phyloP scores from a whole-genome alignment of 139 green algal genomes.

The Tetraselmis chui region DNA sequence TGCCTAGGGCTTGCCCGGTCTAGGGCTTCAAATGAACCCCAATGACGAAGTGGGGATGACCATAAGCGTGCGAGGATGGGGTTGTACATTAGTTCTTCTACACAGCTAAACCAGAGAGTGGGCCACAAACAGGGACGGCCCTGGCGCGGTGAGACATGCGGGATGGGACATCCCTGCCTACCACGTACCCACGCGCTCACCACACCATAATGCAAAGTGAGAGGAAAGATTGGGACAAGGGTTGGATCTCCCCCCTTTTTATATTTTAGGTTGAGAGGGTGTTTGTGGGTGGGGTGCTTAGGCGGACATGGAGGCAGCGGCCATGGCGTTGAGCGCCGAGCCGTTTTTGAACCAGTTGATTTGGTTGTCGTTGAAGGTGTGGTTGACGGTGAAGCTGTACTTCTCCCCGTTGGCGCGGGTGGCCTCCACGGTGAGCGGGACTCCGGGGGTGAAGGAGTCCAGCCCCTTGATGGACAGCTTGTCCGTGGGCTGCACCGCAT shows the following conservation, averaged over 20 bases:
- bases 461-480: constrained; percentile 77
- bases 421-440: constrained; percentile 68
- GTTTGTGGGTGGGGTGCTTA: not conserved
- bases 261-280: too few relatives aligned
- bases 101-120: too few relatives aligned
- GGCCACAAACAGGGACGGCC: not conserved
- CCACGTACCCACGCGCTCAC: too few relatives aligned
- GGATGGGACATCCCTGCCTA: constrained; percentile 18
- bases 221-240: too few relatives aligned
- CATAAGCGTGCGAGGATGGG: not conserved
- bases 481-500: constrained; percentile 67
- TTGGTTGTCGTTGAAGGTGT: constrained; percentile 95
- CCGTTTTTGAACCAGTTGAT: constrained; percentile 91
- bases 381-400: constrained; percentile 81
- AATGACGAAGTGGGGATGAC: too few relatives aligned
- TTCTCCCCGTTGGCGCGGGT: constrained; percentile 70
- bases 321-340: constrained; percentile 86
- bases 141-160: not conserved
- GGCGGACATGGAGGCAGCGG: constrained; percentile 10
- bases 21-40: too few relatives aligned
- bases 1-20: too few relatives aligned
- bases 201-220: too few relatives aligned
- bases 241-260: too few relatives aligned
- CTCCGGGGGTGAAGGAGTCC: constrained; percentile 66
- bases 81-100: not conserved